Percentiles rank a stretch among this genome's conserved stretches.
Conservation (phyloP, 805 yeast genomes). For the Wickerhamiella azyma region DNA sequence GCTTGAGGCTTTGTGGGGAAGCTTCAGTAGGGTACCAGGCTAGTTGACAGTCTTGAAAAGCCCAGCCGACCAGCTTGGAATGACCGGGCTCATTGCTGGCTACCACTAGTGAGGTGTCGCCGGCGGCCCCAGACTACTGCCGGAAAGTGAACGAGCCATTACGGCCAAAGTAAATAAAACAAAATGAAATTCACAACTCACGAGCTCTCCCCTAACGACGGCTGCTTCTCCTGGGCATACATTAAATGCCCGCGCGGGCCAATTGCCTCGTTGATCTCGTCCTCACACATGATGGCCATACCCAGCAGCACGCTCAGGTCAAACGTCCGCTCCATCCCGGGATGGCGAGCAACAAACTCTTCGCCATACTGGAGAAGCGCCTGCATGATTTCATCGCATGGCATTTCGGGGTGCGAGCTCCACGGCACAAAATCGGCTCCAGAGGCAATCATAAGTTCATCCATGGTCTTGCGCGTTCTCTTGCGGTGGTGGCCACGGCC, state of each 20-base stretch:
- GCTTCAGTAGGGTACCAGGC: no score
- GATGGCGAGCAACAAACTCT: not conserved
- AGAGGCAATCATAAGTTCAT: not conserved
- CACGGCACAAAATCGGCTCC: not conserved
- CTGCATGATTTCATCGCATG: slow-evolving; percentile 5
- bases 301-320: slow-evolving; percentile 1
- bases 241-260: slow-evolving; percentile 5
- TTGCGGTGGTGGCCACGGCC: not conserved
- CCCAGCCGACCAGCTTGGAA: no score
- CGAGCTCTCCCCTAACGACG: no score
- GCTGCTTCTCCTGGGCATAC: not conserved
- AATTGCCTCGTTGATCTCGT: not conserved
- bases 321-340: not conserved
- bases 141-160: no score
- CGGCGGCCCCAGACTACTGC: no score
- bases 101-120: no score
- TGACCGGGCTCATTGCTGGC: no score
- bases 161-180: no score
- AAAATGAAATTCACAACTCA: no score
- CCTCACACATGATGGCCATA: slow-evolving; percentile 4
- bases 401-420: not conserved
- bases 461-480: not conserved
- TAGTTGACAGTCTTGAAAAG: no score
- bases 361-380: not conserved
- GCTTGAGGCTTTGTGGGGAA: no score